Evolutionary conservation across 768 basidiomycete species (phyloP).

Genomic region (Lactarius trivialis): DNA sequence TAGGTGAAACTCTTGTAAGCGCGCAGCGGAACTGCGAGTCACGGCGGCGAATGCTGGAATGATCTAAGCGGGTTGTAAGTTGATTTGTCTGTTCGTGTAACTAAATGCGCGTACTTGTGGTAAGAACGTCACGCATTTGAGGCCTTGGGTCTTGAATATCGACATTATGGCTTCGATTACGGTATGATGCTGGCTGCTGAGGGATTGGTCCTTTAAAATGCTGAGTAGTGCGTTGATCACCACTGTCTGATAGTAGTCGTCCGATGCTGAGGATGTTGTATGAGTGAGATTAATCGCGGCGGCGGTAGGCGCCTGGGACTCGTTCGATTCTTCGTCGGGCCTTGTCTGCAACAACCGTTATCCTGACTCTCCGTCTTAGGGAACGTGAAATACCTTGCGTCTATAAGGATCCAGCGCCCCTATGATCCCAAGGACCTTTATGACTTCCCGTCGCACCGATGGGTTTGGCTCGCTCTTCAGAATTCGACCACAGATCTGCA

Average conservation of each 20-base stretch:
- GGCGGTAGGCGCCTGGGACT: constrained; percentile 46
- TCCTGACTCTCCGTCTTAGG: neutral
- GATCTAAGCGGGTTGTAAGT: constrained; percentile 44
- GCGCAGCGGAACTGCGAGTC: constrained; percentile 71
- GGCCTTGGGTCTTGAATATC: constrained; percentile 95
- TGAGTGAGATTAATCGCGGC: constrained; percentile 66
- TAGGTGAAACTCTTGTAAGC: constrained; percentile 87
- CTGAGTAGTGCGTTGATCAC: constrained; percentile 83
- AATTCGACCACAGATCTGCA: constrained; percentile 80
- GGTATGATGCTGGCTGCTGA: constrained; percentile 81
- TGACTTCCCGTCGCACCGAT: constrained; percentile 76
- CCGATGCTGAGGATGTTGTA: constrained; percentile 59
- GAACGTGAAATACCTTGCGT: constrained; percentile 59
- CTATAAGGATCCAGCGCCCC: constrained; percentile 95
- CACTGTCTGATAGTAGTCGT: constrained; percentile 96
- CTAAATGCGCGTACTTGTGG: constrained; percentile 58
- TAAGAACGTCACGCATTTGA: constrained; percentile 92
- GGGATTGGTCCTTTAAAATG: constrained; percentile 83
- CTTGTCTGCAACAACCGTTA: constrained; percentile 36
- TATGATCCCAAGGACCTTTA: constrained; percentile 91
- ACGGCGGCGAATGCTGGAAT: constrained; percentile 92
- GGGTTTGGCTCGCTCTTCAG: constrained; percentile 72
- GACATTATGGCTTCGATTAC: constrained; percentile 98
- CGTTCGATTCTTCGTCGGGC: constrained; percentile 52
- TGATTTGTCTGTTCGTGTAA: neutral